Conservation (phyloP, 73 alveolate species). For the Stentor roeselii region DNA sequence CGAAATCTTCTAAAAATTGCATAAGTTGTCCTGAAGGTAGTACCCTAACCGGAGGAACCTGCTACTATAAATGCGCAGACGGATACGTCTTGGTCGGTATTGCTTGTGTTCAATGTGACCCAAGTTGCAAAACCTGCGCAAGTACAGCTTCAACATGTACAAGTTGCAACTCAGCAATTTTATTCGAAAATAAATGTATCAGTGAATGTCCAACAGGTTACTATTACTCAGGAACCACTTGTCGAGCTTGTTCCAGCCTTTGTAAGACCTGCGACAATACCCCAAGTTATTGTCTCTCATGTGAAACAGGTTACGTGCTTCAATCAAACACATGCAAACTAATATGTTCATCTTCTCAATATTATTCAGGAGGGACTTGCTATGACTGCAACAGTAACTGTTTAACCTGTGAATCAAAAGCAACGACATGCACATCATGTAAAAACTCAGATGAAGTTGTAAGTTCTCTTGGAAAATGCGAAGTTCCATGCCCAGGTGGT, state of each 20-base stretch:
- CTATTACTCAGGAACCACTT: background rate
- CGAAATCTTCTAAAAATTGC: background rate
- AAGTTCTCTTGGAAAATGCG: background rate
- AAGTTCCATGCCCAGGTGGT: conserved; percentile 1
- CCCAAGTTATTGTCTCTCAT: background rate
- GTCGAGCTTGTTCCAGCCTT: background rate
- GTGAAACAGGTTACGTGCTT: conserved; percentile 7
- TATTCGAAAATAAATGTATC: background rate
- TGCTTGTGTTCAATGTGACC: background rate
- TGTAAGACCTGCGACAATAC: background rate
- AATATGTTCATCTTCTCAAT: background rate
- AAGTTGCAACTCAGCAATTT: background rate
- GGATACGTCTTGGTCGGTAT: background rate
- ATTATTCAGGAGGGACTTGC: background rate
- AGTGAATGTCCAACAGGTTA: background rate
- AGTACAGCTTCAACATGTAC: background rate
- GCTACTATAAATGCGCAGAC: background rate
- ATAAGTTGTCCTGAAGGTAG: conserved; percentile 13
- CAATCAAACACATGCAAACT: background rate
- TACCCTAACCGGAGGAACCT: background rate
- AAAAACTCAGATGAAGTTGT: background rate
- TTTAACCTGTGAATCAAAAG: background rate
- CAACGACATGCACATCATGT: conserved; percentile 1
- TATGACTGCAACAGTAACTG: background rate
- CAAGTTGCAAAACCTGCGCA: conserved; percentile 21